Evolutionary conservation across 805 yeast genomes (phyloP), one percentile per base, ranked within the genome.

Genomic region (Ogataea salicorniae): DNA sequence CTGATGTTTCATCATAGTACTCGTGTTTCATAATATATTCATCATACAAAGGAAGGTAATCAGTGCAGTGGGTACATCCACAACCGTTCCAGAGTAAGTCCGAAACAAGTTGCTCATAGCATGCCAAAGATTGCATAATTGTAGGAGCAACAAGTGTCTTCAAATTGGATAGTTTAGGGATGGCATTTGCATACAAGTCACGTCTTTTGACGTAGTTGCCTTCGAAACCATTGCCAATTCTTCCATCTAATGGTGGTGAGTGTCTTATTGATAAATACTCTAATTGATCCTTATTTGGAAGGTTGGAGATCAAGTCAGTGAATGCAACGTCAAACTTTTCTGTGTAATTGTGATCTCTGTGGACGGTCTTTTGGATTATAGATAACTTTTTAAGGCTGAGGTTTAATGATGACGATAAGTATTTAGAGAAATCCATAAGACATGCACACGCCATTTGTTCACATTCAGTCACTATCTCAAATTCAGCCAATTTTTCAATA

Each of bases 81-180:
- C 92, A 85, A 0, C 92, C 92, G 59, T 84, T 85, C 91, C 92
- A 86, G 22, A 86, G 62, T 43, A 86, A 53, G 51, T 83, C 85
- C 41, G 87, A 84, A 59, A 81, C 80, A 6, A 83, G 61, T 47
- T 82, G 83, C 53, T 86, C 95, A 60, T 84, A 86, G 51, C 87
- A 78, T 0, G 88, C 70, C 18, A 83, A 66, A 0, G 81, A 67
- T 47, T 81, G 79, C 52, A 86, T 61, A 46, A 83, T 70, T 5
- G 80, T 79, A 2, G 91, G 89, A 0, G 81, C 71, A 4, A 77
- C 65, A 14, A 86, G 59, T 1, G 69, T 68, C 41, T 75, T 65
- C 39, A 80, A 66, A 2, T 67, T 57, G 14, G 56, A 55, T 29
- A 79, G 53, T 15, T 69, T 57, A 0, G 87, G 86, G 5, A 84